phyloP scores from a whole-genome alignment of 2,329 filamentous ascomycete genomes.

The Rhinocladiella mackenziei region DNA sequence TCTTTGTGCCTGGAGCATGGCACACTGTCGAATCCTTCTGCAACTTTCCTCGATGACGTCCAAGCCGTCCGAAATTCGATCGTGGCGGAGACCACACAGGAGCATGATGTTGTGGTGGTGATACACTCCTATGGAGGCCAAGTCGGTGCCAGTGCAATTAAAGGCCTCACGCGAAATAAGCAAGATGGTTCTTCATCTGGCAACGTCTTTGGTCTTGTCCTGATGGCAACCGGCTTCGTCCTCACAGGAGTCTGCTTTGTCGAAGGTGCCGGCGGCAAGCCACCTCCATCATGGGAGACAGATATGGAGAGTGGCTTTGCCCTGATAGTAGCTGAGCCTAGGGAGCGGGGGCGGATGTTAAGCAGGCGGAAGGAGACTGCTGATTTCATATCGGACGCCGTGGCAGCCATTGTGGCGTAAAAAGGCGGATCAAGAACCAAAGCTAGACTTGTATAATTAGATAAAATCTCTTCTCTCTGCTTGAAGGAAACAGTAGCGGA shows the following conservation, averaged over 20 bases:
- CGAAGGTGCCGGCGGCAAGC: constrained; percentile 40
- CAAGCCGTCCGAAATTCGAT: constrained; percentile 40
- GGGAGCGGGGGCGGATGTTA: no score
- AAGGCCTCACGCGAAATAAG: constrained; percentile 37
- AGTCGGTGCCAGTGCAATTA: constrained; percentile 46
- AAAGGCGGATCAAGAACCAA: no score
- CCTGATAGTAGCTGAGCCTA: no score
- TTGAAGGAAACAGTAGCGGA: no score
- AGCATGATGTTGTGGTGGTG: constrained; percentile 46
- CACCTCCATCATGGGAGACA: constrained; percentile 42
- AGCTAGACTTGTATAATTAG: no score
- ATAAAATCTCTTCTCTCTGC: no score
- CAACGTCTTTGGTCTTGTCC: constrained; percentile 43
- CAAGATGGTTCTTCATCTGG: constrained; percentile 30
- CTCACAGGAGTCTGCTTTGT: constrained; percentile 40
- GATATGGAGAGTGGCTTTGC: constrained; percentile 43
- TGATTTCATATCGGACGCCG: no score
- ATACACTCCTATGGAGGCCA: constrained; percentile 51
- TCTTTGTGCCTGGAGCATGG: constrained; percentile 51
- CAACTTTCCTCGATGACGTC: constrained; percentile 44
- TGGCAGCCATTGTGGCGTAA: no score
- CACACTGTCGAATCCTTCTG: constrained; percentile 37
- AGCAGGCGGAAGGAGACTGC: no score
- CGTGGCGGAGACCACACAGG: constrained; percentile 35
- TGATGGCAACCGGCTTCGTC: constrained; percentile 47